Conservation (phyloP, 176 grass and related monocot species). For the Melocanna baccifera region DNA sequence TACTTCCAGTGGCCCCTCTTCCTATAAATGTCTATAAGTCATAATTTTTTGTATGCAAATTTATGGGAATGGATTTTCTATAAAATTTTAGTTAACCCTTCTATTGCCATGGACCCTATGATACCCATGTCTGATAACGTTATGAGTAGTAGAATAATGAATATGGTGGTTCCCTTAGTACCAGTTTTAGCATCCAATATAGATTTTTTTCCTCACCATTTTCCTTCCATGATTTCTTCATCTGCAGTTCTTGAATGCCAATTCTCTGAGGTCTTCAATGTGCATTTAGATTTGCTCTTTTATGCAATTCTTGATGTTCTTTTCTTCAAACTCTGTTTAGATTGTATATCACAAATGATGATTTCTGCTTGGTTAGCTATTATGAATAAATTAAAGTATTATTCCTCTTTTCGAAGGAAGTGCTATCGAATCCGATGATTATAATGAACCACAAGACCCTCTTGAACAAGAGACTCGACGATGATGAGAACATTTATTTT, state of each 20-base stretch:
- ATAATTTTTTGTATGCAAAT: neutral
- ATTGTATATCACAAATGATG: neutral
- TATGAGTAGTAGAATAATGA: neutral
- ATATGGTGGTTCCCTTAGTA: neutral
- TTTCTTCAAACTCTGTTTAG: neutral
- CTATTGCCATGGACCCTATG: neutral
- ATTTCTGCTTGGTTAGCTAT: neutral
- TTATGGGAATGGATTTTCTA: neutral
- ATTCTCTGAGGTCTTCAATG: neutral
- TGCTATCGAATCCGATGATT: slow-evolving; percentile 91
- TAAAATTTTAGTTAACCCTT: neutral
- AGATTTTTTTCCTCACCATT: neutral
- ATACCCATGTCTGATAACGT: neutral
- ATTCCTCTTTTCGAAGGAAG: slow-evolving; percentile 62
- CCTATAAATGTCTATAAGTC: neutral
- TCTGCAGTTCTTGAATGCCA: neutral
- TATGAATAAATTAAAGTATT: neutral
- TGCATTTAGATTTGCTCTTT: slow-evolving; percentile 3
- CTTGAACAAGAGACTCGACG: slow-evolving; percentile 95
- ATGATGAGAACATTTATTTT: slow-evolving; percentile 92
- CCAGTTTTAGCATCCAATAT: neutral
- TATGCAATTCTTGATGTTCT: neutral
- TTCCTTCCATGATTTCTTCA: neutral
- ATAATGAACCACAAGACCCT: slow-evolving; percentile 87
- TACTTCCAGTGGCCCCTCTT: neutral